phyloP scores from a whole-genome alignment of 1,139 yeast genomes.

The Suhomyces chickasaworum region DNA sequence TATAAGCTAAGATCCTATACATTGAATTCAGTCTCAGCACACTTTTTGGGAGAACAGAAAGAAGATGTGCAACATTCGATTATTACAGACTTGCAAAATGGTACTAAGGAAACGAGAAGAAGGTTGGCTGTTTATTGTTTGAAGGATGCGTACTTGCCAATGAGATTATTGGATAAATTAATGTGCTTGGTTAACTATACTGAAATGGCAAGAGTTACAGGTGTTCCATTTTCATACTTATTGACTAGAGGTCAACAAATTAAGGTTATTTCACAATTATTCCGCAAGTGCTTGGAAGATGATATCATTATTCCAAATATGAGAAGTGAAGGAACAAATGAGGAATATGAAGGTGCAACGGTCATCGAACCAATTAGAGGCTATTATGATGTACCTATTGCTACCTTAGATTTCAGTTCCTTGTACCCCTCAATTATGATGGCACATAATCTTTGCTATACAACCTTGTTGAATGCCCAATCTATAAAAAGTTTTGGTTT shows the following conservation, averaged over 20 bases:
- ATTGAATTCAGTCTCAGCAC: constrained; percentile 92
- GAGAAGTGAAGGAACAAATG: constrained; percentile 78
- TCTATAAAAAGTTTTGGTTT: constrained; percentile 68
- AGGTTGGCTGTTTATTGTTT: constrained; percentile 95
- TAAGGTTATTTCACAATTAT: constrained; percentile 92
- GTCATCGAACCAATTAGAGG: constrained; percentile 97
- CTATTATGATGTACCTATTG: constrained; percentile 94
- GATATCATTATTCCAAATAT: constrained; percentile 89
- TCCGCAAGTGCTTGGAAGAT: constrained; percentile 84
- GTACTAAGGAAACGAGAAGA: constrained; percentile 88
- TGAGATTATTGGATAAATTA: constrained; percentile 82
- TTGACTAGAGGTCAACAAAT: constrained; percentile 95
- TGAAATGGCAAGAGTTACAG: constrained; percentile 99
- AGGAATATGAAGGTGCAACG: constrained; percentile 98
- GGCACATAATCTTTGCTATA: constrained; percentile 98
- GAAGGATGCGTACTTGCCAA: constrained; percentile 92
- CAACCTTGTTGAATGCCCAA: constrained; percentile 73
- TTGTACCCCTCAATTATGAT: constrained; percentile 98
- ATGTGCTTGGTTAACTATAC: constrained; percentile 97
- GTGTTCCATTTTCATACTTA: constrained; percentile 92
- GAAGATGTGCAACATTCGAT: constrained; percentile 98
- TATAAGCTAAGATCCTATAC: constrained; percentile 94
- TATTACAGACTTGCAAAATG: constrained; percentile 92
- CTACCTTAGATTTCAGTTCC: constrained; percentile 96
- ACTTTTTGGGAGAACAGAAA: constrained; percentile 91